Evolutionary conservation across 1,139 yeast species (phyloP).

Genomic region (Hemisphaericaspora xylanilytica): DNA sequence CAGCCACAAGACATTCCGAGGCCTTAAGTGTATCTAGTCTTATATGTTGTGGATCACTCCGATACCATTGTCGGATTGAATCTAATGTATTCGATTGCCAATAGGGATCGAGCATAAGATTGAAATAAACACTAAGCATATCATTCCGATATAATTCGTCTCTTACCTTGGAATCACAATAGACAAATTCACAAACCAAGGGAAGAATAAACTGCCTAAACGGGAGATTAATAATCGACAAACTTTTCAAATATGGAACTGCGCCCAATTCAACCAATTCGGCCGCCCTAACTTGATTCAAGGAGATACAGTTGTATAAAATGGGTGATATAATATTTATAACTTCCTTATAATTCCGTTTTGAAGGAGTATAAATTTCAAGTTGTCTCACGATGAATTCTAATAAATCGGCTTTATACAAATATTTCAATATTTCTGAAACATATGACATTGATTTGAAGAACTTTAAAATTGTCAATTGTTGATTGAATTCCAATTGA

Average conservation of each 20-base stretch:
- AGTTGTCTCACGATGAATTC: conserved; percentile 37
- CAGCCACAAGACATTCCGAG: conserved; percentile 33
- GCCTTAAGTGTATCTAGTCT: conserved; percentile 29
- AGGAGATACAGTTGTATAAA: conserved; percentile 56
- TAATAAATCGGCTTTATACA: conserved; percentile 41
- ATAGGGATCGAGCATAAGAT: conserved; percentile 54
- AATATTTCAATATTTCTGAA: conserved; percentile 31
- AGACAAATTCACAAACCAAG: conserved; percentile 59
- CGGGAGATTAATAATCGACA: conserved; percentile 47
- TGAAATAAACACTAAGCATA: conserved; percentile 47
- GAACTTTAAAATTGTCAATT: conserved; percentile 40
- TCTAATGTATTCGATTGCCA: conserved; percentile 74
- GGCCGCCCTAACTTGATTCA: conserved; percentile 51
- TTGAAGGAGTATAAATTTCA: conserved; percentile 27
- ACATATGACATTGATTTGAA: conserved; percentile 44
- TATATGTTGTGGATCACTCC: conserved; percentile 25
- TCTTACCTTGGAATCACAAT: conserved; percentile 44
- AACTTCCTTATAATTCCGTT: conserved; percentile 38
- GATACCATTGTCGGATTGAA: conserved; percentile 46
- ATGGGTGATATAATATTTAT: conserved; percentile 44
- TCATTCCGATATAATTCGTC: conserved; percentile 35
- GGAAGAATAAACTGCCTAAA: conserved; percentile 64
- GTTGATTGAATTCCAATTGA: conserved; percentile 29
- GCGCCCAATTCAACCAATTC: conserved; percentile 56
- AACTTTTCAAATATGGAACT: conserved; percentile 48